These are phyloP conservation scores for Papiliotrema fonsecae DNA, from an alignment of 1,284 basidiomycete genomes.

Conservation along the genomic window DNA sequence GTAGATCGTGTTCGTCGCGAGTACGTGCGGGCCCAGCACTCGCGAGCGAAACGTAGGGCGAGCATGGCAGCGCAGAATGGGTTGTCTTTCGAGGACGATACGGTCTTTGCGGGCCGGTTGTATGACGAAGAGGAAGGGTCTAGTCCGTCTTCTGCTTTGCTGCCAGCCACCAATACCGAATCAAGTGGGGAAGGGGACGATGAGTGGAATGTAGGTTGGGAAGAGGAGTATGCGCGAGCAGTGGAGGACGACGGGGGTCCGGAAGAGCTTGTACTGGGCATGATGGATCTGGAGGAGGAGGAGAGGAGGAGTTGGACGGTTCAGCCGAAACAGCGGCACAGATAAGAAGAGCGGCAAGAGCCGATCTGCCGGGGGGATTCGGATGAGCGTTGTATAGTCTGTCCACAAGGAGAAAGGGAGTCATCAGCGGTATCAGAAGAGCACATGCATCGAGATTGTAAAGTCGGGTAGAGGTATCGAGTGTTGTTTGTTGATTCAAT, in stretches of 20 bases:
- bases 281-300: constrained; percentile 47
- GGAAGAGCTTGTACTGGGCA: constrained; percentile 44
- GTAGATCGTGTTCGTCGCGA: constrained; percentile 37
- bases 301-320: constrained; percentile 33
- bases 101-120: constrained; percentile 25
- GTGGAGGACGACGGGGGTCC: constrained; percentile 44
- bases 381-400: too few species aligned
- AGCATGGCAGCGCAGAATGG: constrained; percentile 13
- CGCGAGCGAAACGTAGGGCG: constrained; percentile 12
- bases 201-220: constrained; percentile 38
- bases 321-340: constrained; percentile 11
- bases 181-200: constrained; percentile 15
- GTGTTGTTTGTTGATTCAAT: too few species aligned
- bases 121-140: constrained; percentile 13
- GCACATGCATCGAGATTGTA: too few species aligned
- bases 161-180: constrained; percentile 24
- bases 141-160: constrained; percentile 25
- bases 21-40: constrained; percentile 31
- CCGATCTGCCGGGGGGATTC: too few species aligned
- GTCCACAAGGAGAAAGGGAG: too few species aligned
- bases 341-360: too few species aligned
- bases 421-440: too few species aligned
- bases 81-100: constrained; percentile 44
- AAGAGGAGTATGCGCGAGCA: constrained; percentile 43
- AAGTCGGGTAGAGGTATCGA: too few species aligned